Conservation (phyloP, 192 early-diverging fungal species). For the Borealophlyctis nickersoniae region DNA sequence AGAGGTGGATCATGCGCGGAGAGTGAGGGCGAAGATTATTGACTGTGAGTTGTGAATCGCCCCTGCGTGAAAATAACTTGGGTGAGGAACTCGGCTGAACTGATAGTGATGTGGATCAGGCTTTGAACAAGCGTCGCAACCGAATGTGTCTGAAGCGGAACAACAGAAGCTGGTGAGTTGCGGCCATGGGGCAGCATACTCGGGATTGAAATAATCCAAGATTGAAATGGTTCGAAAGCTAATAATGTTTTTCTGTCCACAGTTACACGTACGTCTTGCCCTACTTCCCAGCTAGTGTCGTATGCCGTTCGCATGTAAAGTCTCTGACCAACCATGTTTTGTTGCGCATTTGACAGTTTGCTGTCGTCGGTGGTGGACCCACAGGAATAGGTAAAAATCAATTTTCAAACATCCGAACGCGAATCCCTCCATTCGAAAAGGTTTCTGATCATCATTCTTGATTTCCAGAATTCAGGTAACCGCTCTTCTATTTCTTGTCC, state of each 20-base stretch:
- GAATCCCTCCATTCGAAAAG: too few relatives aligned
- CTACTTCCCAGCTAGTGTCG: too few relatives aligned
- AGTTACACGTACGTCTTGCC: too few relatives aligned
- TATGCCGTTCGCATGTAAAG: too few relatives aligned
- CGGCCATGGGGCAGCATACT: background rate
- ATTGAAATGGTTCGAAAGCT: conserved; percentile 4
- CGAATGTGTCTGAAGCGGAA: conserved; percentile 59
- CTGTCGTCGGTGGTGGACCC: conserved; percentile 84
- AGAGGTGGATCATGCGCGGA: conserved; percentile 79
- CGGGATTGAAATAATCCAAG: background rate
- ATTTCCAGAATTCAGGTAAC: background rate
- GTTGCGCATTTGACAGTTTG: too few relatives aligned
- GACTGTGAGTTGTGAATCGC: conserved; percentile 41
- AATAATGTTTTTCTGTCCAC: too few relatives aligned
- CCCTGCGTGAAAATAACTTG: background rate
- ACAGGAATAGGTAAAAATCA: conserved; percentile 44
- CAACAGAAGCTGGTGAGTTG: conserved; percentile 37
- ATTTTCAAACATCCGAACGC: background rate
- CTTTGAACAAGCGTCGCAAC: conserved; percentile 70
- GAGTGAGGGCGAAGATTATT: conserved; percentile 74
- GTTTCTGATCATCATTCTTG: too few relatives aligned
- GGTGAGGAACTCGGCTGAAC: background rate
- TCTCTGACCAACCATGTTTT: too few relatives aligned
- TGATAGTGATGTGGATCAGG: conserved; percentile 4
- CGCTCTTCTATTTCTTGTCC: too few relatives aligned